Base-by-base conservation (phyloP, 1,284 basidiomycete species). In the Ustilago cynodontis region DNA sequence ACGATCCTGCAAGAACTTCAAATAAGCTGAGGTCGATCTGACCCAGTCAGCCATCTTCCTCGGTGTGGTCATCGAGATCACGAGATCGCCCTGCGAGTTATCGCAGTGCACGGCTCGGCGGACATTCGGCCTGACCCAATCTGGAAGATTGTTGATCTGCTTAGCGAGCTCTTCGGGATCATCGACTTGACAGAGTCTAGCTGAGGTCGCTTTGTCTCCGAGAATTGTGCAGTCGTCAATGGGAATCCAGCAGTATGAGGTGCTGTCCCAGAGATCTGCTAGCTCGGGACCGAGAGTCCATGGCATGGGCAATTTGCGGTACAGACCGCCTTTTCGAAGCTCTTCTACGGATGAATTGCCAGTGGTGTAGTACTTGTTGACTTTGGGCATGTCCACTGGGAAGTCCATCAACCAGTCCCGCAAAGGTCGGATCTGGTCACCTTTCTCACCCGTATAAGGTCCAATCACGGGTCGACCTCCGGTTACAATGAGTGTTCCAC, bases 381-480 rank as follows among this genome's bases (percentile, higher is more conserved):
- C 60, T 45, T 77, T 61, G 31, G 57, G 41, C 18, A 62, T 55
- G n/a, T 61, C 49, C 16, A 47, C n/a, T 0, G 69, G 65, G 31
- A 77, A 77, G 50, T 68, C 62, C 18, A 69, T 52, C 16, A 77
- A 51, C 70, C 70, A 77, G 7, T 77, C 74, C 28, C 74, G 58
- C 2, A 77, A 60, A 3, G 70, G 74, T 20, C 65, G 62, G 10
- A 77, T 54, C 33, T 63, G 59, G 20, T 77, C 66, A 8, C 70
- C 74, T 22, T 47, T 60, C 35, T 65, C 57, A 10, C 70, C 69
- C 22, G 53, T 54, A 33, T 69, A 77, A 2, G 74, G 74, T 2
- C 74, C 74, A 41, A 77, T 70, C 18, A 67, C 55, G 1, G 74
- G 70, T 26, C 74, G 14, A 8, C 59, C 56, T 13, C 74, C 74